phyloP scores from a whole-genome alignment of 2,329 filamentous ascomycete species.

The Stagonosporopsis tanaceti region DNA sequence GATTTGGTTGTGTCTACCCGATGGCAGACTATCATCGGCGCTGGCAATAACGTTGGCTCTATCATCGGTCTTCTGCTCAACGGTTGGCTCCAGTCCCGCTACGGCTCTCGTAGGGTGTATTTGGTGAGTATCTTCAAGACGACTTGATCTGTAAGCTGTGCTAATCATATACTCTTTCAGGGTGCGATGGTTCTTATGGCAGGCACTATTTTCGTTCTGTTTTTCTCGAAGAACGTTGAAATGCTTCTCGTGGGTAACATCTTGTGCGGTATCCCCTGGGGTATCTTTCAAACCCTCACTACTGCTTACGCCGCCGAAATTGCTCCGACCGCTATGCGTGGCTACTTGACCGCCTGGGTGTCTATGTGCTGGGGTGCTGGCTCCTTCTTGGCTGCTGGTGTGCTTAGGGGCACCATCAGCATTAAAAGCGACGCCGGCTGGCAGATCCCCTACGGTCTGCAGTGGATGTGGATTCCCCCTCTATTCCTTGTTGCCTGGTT shows the following conservation, averaged over 20 bases:
- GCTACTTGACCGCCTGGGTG: constrained; percentile 64
- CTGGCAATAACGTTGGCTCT: constrained; percentile 51
- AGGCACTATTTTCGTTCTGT: constrained; percentile 50
- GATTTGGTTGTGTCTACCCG: constrained; percentile 46
- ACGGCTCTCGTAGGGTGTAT: constrained; percentile 51
- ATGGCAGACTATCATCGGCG: constrained; percentile 53
- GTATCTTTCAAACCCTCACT: constrained; percentile 55
- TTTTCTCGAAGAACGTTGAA: constrained; percentile 50
- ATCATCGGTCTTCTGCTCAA: constrained; percentile 50
- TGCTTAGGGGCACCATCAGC: constrained; percentile 60
- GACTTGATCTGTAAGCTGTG: constrained; percentile 16
- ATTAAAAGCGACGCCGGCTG: constrained; percentile 67
- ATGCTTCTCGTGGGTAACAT: constrained; percentile 61
- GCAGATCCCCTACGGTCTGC: constrained; percentile 69
- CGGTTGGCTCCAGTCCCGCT: constrained; percentile 49
- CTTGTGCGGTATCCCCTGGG: constrained; percentile 57
- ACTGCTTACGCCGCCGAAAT: constrained; percentile 72
- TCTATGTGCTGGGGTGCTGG: constrained; percentile 78
- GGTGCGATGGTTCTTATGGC: constrained; percentile 15
- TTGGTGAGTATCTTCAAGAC: constrained; percentile 47
- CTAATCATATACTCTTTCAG: constrained; percentile 16
- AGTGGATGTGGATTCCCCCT: constrained; percentile 76
- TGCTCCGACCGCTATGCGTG: constrained; percentile 61
- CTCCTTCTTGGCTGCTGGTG: constrained; percentile 72
- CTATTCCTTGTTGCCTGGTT: constrained; percentile 69